Conservation (phyloP, 2,329 filamentous ascomycete genomes). For the Xylaria sp. region DNA sequence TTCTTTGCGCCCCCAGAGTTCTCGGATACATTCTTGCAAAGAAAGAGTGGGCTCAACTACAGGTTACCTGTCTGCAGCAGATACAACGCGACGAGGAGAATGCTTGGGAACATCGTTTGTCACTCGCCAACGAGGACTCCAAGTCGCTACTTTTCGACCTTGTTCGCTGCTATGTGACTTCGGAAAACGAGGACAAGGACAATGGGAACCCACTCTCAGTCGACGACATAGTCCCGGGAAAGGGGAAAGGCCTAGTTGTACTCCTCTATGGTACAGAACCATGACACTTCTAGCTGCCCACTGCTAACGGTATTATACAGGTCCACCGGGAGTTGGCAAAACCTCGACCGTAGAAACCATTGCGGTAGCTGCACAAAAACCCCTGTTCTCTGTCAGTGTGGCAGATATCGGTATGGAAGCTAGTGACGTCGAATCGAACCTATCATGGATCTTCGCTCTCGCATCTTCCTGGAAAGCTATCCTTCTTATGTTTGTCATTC, state of each 20-base stretch:
- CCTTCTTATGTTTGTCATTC: background rate
- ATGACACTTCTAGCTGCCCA: background rate
- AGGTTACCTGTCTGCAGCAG: background rate
- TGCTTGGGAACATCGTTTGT: conserved; percentile 3
- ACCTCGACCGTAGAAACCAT: conserved; percentile 3
- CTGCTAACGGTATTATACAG: background rate
- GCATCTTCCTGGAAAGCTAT: conserved; percentile 2
- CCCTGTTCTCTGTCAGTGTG: conserved; percentile 3
- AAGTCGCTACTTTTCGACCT: conserved; percentile 1
- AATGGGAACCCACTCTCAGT: background rate
- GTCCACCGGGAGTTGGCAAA: conserved; percentile 3
- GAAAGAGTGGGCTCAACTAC: conserved; percentile 4
- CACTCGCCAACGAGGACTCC: background rate
- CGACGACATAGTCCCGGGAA: conserved; percentile 1
- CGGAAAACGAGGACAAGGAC: background rate
- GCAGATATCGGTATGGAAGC: conserved; percentile 4
- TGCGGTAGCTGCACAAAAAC: background rate
- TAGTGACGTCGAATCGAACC: background rate
- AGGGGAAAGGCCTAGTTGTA: background rate
- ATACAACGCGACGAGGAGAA: background rate
- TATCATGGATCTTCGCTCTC: background rate
- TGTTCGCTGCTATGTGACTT: conserved; percentile 1
- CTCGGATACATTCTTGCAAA: conserved; percentile 4
- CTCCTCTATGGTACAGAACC: conserved; percentile 1
- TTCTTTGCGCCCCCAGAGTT: conserved; percentile 3